phyloP scores from a whole-genome alignment of 202 grass and related monocot species.

The Eragrostis tef region DNA sequence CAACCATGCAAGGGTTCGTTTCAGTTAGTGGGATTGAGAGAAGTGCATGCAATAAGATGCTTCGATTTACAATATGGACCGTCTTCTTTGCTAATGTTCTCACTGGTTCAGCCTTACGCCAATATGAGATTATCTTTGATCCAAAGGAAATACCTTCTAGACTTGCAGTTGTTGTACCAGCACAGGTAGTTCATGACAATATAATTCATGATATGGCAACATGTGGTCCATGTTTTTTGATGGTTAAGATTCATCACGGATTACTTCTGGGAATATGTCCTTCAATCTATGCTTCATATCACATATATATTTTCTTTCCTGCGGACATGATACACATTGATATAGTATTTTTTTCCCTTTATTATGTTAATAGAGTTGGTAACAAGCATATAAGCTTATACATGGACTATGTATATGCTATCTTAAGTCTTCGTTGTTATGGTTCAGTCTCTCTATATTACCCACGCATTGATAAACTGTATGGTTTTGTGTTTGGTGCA shows the following conservation, averaged over 20 bases:
- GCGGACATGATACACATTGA: too few species aligned
- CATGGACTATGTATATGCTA: background rate
- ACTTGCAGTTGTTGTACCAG: constrained; percentile 84
- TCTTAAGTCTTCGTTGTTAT: constrained; percentile 11
- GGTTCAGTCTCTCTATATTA: constrained; percentile 17
- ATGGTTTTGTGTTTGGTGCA: constrained; percentile 40
- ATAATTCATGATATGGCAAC: too few species aligned
- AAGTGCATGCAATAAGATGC: constrained; percentile 96
- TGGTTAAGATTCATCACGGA: too few species aligned
- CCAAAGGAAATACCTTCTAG: constrained; percentile 80
- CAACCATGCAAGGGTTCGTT: constrained; percentile 89
- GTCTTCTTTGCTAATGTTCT: constrained; percentile 94
- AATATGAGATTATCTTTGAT: constrained; percentile 62
- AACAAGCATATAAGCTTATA: constrained; percentile 7
- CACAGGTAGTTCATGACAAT: constrained; percentile 56
- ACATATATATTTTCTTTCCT: too few species aligned
- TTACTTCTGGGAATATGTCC: too few species aligned
- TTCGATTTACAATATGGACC: constrained; percentile 89
- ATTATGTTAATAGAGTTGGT: constrained; percentile 5
- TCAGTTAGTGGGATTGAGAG: constrained; percentile 79
- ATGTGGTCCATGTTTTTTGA: too few species aligned
- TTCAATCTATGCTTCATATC: too few species aligned
- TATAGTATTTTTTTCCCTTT: too few species aligned
- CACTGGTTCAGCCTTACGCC: constrained; percentile 61
- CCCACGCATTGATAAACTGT: constrained; percentile 31